Conservation (phyloP, 2,329 filamentous ascomycete genomes). For the Elsinoe arachidis region DNA sequence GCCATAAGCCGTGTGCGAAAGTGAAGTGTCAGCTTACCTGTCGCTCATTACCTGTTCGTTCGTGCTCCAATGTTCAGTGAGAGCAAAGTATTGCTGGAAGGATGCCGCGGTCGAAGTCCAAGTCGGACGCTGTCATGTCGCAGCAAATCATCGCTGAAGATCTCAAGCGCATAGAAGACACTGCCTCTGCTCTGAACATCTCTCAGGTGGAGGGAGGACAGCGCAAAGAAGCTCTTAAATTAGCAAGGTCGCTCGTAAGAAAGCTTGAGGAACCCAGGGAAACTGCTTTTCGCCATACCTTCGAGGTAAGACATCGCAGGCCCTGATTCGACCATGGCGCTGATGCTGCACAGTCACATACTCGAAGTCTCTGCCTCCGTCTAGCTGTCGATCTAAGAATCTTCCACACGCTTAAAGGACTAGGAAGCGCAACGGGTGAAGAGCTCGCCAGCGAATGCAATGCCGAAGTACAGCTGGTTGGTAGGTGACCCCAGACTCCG, state of each 20-base stretch:
- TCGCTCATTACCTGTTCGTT: too few relatives aligned
- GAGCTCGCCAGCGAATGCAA: background rate
- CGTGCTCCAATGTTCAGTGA: too few relatives aligned
- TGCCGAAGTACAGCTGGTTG: background rate
- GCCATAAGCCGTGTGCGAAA: too few relatives aligned
- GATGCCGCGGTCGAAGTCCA: too few relatives aligned
- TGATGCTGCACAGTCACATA: background rate
- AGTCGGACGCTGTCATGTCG: too few relatives aligned
- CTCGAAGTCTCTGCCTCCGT: background rate
- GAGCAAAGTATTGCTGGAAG: too few relatives aligned
- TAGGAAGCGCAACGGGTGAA: background rate
- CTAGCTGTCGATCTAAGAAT: background rate
- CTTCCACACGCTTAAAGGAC: background rate
- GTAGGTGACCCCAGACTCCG: background rate
- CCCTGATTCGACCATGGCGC: too few relatives aligned
- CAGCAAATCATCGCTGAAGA: too few relatives aligned
- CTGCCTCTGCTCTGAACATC: too few relatives aligned
- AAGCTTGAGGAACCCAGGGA: background rate
- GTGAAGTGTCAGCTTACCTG: too few relatives aligned
- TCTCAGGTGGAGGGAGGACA: background rate
- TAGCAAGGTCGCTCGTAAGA: background rate
- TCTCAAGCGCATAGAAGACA: too few relatives aligned
- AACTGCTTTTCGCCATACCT: background rate
- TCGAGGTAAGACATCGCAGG: constrained; percentile 2
- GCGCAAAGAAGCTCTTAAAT: background rate